Evolutionary conservation across 345 rosid species (phyloP), one percentile per base, ranked within the genome.

Genomic region (Eucalyptus tenuipes): DNA sequence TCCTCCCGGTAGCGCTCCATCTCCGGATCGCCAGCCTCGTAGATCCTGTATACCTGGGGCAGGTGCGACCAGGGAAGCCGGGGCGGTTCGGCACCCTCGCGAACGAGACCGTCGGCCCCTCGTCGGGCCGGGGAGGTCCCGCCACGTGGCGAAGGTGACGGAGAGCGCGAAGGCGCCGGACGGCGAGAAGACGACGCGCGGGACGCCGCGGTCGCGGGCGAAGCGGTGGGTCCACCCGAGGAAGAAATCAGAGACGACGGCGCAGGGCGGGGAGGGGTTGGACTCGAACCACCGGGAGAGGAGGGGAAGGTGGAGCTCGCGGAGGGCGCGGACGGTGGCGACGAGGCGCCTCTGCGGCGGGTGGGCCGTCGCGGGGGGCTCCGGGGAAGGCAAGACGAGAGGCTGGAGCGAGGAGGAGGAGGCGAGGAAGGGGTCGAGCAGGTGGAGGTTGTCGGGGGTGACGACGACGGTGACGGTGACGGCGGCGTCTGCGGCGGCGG

Each of bases 231-330:
- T 95, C 97, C 96, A 96, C 14, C 97, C 96, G 61, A 95, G 93
- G 90, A 96, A 95, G 94, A 95, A 95, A 59, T 95, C 98, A 13
- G 97, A 96, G 87, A 96, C 85, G 89, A 97, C 87, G 15, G 96
- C 97, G 12, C 92, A 87, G 3, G 99, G 98, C 13, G 98, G 98
- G 80, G 91, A 61, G 24, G 80, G 50, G 50, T 97, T 97, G 89
- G 96, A 91, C 10, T 52, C 80, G 88, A 96, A 95, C 99, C 97
- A 97, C 7, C 86, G 48, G 89, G 92, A 20, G 45, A 96, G 92
- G 37, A 95, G 95, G 7, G 93, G 91, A 47, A 68, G 91, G 42
- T 95, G 96, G 37, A 94, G 93, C 71, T 96, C 91, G 64, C 89
- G 16, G 57, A 93, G 89, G 57, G 96, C 87, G 16, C 90, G 93